phyloP scores from a whole-genome alignment of 2,329 filamentous ascomycete species.

The Fusarium nodosum region DNA sequence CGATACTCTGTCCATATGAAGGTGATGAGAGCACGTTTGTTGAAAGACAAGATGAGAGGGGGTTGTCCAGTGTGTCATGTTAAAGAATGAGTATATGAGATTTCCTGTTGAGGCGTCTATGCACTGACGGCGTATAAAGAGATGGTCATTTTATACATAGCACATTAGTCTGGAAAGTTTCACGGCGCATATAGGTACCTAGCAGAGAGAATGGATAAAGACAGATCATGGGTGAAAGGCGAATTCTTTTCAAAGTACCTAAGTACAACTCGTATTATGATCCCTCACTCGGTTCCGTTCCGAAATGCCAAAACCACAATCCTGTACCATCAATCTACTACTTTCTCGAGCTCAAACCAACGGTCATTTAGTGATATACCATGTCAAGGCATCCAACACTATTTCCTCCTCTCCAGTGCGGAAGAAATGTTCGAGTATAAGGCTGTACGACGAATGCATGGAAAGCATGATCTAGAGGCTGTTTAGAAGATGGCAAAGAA shows the following conservation, averaged over 20 bases:
- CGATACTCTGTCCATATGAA: conserved; percentile 83
- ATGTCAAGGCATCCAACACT: conserved; percentile 37
- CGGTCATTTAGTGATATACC: conserved; percentile 19
- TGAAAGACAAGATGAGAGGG: conserved; percentile 76
- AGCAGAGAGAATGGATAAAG: conserved; percentile 13
- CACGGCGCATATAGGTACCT: conserved; percentile 7
- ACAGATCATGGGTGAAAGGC: conserved; percentile 18
- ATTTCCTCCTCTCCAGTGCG: conserved; percentile 26
- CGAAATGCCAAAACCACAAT: conserved; percentile 44
- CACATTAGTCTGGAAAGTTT: conserved; percentile 17
- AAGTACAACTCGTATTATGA: conserved; percentile 49
- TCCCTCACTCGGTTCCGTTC: conserved; percentile 36
- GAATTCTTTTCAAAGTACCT: conserved; percentile 46
- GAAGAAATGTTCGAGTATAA: conserved; percentile 33
- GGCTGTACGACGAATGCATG: conserved; percentile 24
- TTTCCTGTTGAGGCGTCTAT: conserved; percentile 23
- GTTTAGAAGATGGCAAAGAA: conserved; percentile 49
- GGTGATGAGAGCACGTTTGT: conserved; percentile 84
- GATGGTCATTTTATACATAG: conserved; percentile 23
- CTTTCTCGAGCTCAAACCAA: conserved; percentile 35
- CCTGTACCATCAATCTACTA: conserved; percentile 42
- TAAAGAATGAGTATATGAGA: conserved; percentile 37
- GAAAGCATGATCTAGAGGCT: conserved; percentile 22
- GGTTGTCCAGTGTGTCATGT: conserved; percentile 73
- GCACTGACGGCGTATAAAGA: conserved; percentile 31